A percentile compares a stretch with the other conserved stretches of the same genome.
Evolutionary conservation across 345 rosid species (phyloP).

Genomic region (Nasturtium officinale): DNA sequence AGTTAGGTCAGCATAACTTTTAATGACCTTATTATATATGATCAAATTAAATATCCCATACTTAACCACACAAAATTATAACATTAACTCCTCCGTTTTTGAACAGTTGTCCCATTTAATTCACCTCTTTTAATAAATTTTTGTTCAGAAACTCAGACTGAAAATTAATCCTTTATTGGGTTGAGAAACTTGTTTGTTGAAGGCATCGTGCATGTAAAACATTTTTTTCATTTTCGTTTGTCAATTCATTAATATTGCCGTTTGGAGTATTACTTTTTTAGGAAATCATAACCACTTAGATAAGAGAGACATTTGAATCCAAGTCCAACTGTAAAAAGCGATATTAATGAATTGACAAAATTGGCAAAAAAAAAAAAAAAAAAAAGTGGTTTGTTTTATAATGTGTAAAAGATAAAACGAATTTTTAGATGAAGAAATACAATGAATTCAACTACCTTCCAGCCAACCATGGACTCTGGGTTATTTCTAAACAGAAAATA

Average conservation of each 20-base stretch:
- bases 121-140: neutral
- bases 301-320: neutral
- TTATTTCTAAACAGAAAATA: neutral
- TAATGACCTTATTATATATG: slow-evolving; percentile 3
- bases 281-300: neutral
- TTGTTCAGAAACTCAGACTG: neutral
- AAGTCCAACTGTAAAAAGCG: neutral
- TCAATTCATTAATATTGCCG: too few relatives aligned
- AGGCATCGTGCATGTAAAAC: slow-evolving; percentile 36
- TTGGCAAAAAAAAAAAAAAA: neutral
- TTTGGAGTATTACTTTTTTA: too few relatives aligned
- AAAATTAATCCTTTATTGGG: neutral
- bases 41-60: neutral
- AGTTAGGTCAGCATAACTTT: slow-evolving; percentile 35
- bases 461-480: slow-evolving; percentile 28
- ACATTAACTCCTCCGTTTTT: slow-evolving; percentile 3
- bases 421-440: slow-evolving; percentile 12
- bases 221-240: slow-evolving; percentile 13
- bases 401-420: neutral
- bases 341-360: neutral
- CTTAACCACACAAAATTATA: neutral
- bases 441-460: slow-evolving; percentile 30
- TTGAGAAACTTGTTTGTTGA: slow-evolving; percentile 30
- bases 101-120: slow-evolving; percentile 25
- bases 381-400: neutral